Evolutionary conservation across 371 early-diverging fungal species (phyloP).

Genomic region (Mucor indicus): DNA sequence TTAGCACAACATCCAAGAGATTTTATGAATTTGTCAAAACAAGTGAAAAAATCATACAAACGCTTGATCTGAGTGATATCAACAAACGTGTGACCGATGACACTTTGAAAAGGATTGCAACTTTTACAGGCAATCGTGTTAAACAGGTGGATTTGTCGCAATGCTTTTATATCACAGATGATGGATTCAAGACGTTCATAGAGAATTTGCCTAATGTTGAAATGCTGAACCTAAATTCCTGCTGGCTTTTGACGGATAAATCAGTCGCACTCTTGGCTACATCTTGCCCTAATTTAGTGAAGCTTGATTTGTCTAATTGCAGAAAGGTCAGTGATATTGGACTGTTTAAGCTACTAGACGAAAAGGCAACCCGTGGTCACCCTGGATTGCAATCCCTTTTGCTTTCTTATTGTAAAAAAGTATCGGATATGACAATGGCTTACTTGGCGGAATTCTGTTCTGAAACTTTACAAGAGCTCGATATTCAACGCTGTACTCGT

Average conservation of each 20-base stretch:
- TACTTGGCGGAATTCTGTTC: constrained; percentile 37
- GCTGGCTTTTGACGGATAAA: constrained; percentile 77
- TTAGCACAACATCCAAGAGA: constrained; percentile 20
- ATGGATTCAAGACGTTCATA: constrained; percentile 35
- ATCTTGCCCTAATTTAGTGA: constrained; percentile 33
- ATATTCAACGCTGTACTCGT: constrained; percentile 78
- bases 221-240: constrained; percentile 64
- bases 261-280: constrained; percentile 49
- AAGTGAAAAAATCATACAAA: constrained; percentile 23
- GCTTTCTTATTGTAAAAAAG: constrained; percentile 76
- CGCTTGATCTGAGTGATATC: constrained; percentile 38
- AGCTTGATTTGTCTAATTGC: constrained; percentile 75
- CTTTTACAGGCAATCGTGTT: constrained; percentile 17
- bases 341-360: constrained; percentile 45
- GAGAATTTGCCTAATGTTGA: constrained; percentile 37
- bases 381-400: constrained; percentile 38
- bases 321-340: constrained; percentile 73
- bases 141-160: constrained; percentile 29
- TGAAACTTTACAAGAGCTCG: constrained; percentile 44
- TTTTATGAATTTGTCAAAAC: constrained; percentile 30
- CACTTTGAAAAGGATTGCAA: constrained; percentile 4
- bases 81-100: constrained; percentile 48
- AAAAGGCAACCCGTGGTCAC: constrained; percentile 16
- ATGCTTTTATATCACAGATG: constrained; percentile 54
- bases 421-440: constrained; percentile 61